Percentiles rank a stretch among this genome's conserved stretches.
These are phyloP conservation scores for Trichoderma sp. DNA, from an alignment of 2,329 filamentous ascomycete species.

Conservation along the genomic window DNA sequence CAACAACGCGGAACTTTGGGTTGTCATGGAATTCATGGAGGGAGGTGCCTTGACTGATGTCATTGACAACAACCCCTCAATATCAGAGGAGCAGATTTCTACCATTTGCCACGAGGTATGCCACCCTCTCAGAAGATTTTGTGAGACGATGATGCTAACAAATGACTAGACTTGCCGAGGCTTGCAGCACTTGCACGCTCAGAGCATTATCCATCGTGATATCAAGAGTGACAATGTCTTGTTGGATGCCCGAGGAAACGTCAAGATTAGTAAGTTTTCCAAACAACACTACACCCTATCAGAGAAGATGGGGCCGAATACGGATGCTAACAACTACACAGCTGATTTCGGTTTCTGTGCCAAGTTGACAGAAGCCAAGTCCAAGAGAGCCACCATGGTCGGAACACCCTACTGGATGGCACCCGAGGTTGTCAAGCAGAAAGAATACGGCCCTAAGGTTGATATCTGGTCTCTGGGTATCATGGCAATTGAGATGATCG, in stretches of 20 bases:
- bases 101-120: conserved; percentile 94
- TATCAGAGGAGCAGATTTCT: conserved; percentile 95
- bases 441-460: conserved; percentile 97
- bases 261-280: conserved; percentile 83
- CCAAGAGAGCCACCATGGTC: conserved; percentile 98
- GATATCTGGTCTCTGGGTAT: conserved; percentile 99
- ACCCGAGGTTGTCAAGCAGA: conserved; percentile 97
- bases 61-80: conserved; percentile 94
- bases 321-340: conserved; percentile 42
- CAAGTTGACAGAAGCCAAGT: conserved; percentile 95
- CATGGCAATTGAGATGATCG: conserved; percentile 99
- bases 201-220: conserved; percentile 97
- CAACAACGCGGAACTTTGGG: conserved; percentile 94
- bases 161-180: conserved; percentile 81
- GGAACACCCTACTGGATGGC: conserved; percentile 99
- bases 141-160: neutral
- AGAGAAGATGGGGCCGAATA: neutral
- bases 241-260: conserved; percentile 87
- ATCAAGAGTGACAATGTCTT: conserved; percentile 99
- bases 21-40: conserved; percentile 99
- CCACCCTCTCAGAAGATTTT: neutral
- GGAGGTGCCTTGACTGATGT: conserved; percentile 96
- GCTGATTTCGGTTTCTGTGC: conserved; percentile 99
- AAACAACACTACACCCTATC: neutral
- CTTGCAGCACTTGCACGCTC: conserved; percentile 87